Evolutionary conservation across 805 yeast species (phyloP).

Genomic region (Candida arabinofermentans): DNA sequence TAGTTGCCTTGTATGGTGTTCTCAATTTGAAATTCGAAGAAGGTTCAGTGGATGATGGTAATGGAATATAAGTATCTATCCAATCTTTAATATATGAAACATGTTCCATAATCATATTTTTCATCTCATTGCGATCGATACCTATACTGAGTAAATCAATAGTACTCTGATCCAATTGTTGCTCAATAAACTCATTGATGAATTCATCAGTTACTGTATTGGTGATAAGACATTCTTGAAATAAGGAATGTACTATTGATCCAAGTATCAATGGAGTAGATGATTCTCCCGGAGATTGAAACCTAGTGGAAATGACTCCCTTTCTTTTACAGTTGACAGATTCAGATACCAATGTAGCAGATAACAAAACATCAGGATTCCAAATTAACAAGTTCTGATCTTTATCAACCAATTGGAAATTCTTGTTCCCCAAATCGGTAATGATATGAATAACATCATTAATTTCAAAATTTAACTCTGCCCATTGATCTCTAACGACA

Average conservation of each 20-base stretch:
- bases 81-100: constrained; percentile 49
- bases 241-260: constrained; percentile 70
- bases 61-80: constrained; percentile 41
- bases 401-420: constrained; percentile 47
- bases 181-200: constrained; percentile 34
- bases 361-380: constrained; percentile 77
- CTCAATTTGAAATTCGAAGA: constrained; percentile 12
- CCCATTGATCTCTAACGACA: constrained; percentile 60
- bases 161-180: constrained; percentile 20
- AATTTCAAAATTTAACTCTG: constrained; percentile 40
- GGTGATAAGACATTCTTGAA: constrained; percentile 52
- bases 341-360: constrained; percentile 80
- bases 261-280: constrained; percentile 75
- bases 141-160: constrained; percentile 52
- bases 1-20: constrained; percentile 48
- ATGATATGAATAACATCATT: constrained; percentile 64
- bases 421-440: constrained; percentile 29
- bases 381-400: constrained; percentile 63
- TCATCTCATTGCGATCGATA: constrained; percentile 42
- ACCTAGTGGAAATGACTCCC: constrained; percentile 54
- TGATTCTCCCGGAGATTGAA: constrained; percentile 61
- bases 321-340: constrained; percentile 71
- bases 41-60: constrained; percentile 1
- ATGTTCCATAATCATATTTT: constrained; percentile 42
- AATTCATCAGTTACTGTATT: too few relatives aligned